These are phyloP conservation scores for Hordeum marinum DNA, from an alignment of 176 grass and related monocot species.

Conservation along the genomic window DNA sequence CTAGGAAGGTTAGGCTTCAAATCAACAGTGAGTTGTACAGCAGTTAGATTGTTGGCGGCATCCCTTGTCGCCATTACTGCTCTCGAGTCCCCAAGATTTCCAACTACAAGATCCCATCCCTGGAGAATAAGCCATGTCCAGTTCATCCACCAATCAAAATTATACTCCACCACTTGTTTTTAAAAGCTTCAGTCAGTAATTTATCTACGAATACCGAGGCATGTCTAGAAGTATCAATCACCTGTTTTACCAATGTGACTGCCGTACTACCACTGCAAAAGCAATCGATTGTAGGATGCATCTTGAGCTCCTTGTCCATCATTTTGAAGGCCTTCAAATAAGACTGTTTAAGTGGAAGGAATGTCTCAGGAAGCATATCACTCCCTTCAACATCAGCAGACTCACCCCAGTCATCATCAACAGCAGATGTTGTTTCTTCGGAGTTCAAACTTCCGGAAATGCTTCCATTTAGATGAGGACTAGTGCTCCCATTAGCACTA, in stretches of 20 bases:
- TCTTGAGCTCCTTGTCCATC: constrained; percentile 95
- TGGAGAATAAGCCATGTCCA: constrained; percentile 47
- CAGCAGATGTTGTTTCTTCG: constrained; percentile 61
- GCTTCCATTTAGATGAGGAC: constrained; percentile 60
- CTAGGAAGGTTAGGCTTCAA: constrained; percentile 98
- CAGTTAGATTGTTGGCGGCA: constrained; percentile 78
- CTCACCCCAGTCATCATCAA: constrained; percentile 79
- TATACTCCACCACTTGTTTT: constrained; percentile 3
- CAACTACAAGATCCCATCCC: constrained; percentile 91
- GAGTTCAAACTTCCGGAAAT: constrained; percentile 62
- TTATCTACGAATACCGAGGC: constrained; percentile 16
- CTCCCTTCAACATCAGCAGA: constrained; percentile 45
- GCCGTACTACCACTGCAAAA: constrained; percentile 97
- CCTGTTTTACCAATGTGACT: constrained; percentile 94
- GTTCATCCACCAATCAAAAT: constrained; percentile 29
- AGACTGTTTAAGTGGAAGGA: constrained; percentile 84
- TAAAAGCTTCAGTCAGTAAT: not conserved
- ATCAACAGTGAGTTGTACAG: constrained; percentile 94
- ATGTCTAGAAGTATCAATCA: constrained; percentile 39
- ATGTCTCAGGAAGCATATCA: constrained; percentile 75
- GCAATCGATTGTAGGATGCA: constrained; percentile 84
- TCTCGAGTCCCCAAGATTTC: constrained; percentile 98
- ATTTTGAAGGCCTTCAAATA: constrained; percentile 88
- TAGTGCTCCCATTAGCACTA: constrained; percentile 36
- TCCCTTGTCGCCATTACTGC: constrained; percentile 90